Evolutionary conservation across 2,329 filamentous ascomycete species (phyloP).

Genomic region (Colletotrichum lini): DNA sequence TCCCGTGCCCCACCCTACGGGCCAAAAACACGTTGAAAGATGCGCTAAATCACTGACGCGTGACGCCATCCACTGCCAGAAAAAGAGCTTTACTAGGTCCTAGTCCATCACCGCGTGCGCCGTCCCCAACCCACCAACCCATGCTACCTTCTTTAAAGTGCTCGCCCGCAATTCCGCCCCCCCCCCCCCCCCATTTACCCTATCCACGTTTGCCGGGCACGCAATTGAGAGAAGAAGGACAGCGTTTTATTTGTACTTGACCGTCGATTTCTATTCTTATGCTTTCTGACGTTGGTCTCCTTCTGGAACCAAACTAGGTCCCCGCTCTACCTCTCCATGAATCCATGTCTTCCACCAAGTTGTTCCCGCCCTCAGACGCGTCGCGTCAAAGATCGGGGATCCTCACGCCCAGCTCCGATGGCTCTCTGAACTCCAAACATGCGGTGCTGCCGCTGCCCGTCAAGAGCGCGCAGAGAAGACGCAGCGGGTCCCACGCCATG

Average conservation of each 20-base stretch:
- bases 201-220: background rate
- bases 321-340: slow-evolving; percentile 29
- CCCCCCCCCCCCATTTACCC: slow-evolving; percentile 5
- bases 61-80: slow-evolving; percentile 22
- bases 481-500: slow-evolving; percentile 58
- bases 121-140: slow-evolving; percentile 15
- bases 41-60: slow-evolving; percentile 30
- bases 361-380: slow-evolving; percentile 57
- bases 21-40: slow-evolving; percentile 21
- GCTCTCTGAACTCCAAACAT: slow-evolving; percentile 55
- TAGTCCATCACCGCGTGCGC: slow-evolving; percentile 7
- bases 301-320: background rate
- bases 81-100: background rate
- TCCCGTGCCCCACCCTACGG: slow-evolving; percentile 12
- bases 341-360: slow-evolving; percentile 40
- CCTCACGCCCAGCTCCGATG: slow-evolving; percentile 58
- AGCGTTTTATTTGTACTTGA: background rate
- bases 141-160: slow-evolving; percentile 17
- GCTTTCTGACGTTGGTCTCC: background rate
- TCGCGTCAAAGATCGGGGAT: slow-evolving; percentile 63
- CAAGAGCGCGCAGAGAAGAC: slow-evolving; percentile 53
- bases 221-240: background rate
- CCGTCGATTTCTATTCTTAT: background rate
- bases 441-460: slow-evolving; percentile 46
- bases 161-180: slow-evolving; percentile 8